These are phyloP conservation scores for Diaporthe sp. DNA, from an alignment of 2,329 filamentous ascomycete species.

Conservation along the genomic window DNA sequence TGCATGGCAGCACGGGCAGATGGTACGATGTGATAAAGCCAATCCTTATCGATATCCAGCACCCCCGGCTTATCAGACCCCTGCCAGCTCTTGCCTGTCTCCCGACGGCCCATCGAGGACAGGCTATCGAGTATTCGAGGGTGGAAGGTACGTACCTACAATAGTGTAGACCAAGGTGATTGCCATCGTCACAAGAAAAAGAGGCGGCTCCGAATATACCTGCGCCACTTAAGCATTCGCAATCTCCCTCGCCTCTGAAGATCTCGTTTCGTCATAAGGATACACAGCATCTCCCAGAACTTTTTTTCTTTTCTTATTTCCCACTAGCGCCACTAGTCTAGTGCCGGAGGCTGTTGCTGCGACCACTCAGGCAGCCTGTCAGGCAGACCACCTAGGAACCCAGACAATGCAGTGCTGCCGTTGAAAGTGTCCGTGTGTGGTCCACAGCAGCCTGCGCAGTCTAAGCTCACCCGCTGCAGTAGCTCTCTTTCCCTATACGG, in stretches of 20 bases:
- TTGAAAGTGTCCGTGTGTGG: not conserved
- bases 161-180: too few species aligned
- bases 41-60: not conserved
- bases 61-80: not conserved
- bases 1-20: conserved; percentile 9
- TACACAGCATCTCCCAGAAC: not conserved
- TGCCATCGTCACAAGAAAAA: not conserved
- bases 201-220: not conserved
- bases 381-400: too few species aligned
- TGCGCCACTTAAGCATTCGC: conserved; percentile 19
- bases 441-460: conserved; percentile 10
- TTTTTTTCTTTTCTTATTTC: not conserved
- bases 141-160: not conserved
- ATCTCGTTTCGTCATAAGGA: conserved; percentile 20
- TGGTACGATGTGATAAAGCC: conserved; percentile 12
- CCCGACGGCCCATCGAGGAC: not conserved
- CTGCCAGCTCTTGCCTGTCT: not conserved
- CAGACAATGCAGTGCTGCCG: conserved; percentile 9
- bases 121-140: too few species aligned
- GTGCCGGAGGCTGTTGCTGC: not conserved
- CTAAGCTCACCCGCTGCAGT: conserved; percentile 15
- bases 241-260: conserved; percentile 21
- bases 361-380: conserved; percentile 1
- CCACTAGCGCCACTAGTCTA: not conserved
- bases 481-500: not conserved